A percentile compares a stretch with the other conserved stretches of the same genome.
phyloP scores from a whole-genome alignment of 805 yeast genomes.

The Monosporozyma unispora region DNA sequence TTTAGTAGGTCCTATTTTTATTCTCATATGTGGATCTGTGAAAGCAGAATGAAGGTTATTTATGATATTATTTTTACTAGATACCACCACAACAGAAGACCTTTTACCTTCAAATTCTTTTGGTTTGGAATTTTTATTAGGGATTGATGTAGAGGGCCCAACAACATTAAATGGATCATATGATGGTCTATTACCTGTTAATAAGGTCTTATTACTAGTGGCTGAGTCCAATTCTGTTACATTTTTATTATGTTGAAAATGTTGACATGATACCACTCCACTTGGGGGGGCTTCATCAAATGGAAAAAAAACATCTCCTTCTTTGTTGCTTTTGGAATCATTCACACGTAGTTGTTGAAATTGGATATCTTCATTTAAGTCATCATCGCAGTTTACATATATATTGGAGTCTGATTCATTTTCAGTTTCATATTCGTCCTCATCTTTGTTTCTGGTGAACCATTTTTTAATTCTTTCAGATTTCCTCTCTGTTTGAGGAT shows the following conservation, averaged over 20 bases:
- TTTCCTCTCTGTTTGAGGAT: not conserved
- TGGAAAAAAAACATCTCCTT: not conserved
- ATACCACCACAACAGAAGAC: not conserved
- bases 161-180: not conserved
- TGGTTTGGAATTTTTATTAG: not conserved
- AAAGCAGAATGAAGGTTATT: not conserved
- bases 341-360: not conserved
- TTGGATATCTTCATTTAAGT: not conserved
- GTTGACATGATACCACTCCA: not conserved
- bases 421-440: not conserved
- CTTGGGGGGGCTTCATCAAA: not conserved
- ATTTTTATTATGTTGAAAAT: too few species aligned
- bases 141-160: not conserved
- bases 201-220: conserved; percentile 18
- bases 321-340: not conserved
- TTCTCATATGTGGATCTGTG: not conserved
- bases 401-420: not conserved
- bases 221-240: not conserved
- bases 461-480: not conserved
- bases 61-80: not conserved
- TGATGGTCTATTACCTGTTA: conserved; percentile 17
- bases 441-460: not conserved
- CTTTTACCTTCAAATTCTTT: not conserved
- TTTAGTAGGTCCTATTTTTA: not conserved
- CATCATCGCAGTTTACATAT: not conserved